Evolutionary conservation across 768 basidiomycete species (phyloP).

Genomic region (Artomyces pyxidatus): DNA sequence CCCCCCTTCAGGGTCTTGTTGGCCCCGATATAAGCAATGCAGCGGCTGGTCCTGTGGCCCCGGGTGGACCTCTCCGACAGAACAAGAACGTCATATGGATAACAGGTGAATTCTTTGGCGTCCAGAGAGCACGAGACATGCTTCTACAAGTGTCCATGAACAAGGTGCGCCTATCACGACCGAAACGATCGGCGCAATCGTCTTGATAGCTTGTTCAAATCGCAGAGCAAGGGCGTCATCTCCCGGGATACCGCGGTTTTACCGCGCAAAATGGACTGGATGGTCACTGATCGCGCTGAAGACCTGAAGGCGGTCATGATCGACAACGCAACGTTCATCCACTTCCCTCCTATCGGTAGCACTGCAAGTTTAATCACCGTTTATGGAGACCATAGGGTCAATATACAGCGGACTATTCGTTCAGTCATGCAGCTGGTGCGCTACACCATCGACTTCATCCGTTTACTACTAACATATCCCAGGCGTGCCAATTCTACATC

Average conservation of each 20-base stretch:
- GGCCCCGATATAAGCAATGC: constrained; percentile 48
- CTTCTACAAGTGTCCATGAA: constrained; percentile 77
- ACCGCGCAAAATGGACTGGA: constrained; percentile 96
- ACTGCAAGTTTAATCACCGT: constrained; percentile 90
- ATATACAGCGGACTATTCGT: constrained; percentile 89
- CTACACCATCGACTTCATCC: constrained; percentile 17
- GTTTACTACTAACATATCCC: constrained; percentile 12
- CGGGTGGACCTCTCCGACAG: constrained; percentile 35
- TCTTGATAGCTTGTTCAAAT: not conserved
- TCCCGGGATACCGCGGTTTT: constrained; percentile 91
- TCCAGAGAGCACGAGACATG: constrained; percentile 94
- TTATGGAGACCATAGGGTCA: constrained; percentile 88
- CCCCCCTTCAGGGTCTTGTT: constrained; percentile 78
- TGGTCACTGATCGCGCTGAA: constrained; percentile 93
- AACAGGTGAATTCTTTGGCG: constrained; percentile 95
- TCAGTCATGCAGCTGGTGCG: constrained; percentile 91
- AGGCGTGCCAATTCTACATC: constrained; percentile 94
- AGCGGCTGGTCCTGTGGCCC: constrained; percentile 32
- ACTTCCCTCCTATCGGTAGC: constrained; percentile 87
- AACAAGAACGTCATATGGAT: constrained; percentile 85
- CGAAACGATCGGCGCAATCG: not conserved
- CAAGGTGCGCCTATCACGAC: constrained; percentile 48
- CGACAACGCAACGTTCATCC: constrained; percentile 94
- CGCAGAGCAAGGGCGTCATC: constrained; percentile 79
- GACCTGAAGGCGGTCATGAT: constrained; percentile 90